Conservation (phyloP, 2,329 filamentous ascomycete species). For the Seiridium unicorne region DNA sequence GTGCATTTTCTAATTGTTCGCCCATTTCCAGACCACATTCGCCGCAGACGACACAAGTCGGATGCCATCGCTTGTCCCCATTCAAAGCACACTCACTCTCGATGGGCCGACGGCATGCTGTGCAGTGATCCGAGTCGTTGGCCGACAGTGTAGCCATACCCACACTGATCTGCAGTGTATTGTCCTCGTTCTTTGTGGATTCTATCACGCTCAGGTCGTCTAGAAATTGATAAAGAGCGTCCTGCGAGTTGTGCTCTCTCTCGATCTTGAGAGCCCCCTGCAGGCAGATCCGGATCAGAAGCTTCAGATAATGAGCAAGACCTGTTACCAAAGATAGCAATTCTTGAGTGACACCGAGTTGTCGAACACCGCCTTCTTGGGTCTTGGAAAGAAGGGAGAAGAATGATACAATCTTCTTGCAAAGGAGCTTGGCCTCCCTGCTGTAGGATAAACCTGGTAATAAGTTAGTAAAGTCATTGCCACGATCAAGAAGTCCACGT, state of each 20-base stretch:
- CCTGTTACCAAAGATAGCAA: slow-evolving; percentile 96
- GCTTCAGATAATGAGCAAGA: slow-evolving; percentile 93
- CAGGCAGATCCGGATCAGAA: slow-evolving; percentile 93
- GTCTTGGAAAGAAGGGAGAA: slow-evolving; percentile 94
- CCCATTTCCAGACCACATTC: slow-evolving; percentile 66
- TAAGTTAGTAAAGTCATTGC: slow-evolving; percentile 12
- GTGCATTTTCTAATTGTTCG: slow-evolving; percentile 64
- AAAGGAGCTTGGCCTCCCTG: slow-evolving; percentile 96
- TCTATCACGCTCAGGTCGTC: slow-evolving; percentile 85
- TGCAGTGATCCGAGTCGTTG: slow-evolving; percentile 81
- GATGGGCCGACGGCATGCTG: slow-evolving; percentile 78
- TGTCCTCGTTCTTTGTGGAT: slow-evolving; percentile 68
- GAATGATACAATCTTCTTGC: slow-evolving; percentile 98
- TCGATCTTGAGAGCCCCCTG: slow-evolving; percentile 91
- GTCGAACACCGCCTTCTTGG: slow-evolving; percentile 84
- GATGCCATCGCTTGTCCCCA: slow-evolving; percentile 78
- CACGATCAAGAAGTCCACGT: slow-evolving; percentile 26
- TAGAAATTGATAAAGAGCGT: slow-evolving; percentile 79
- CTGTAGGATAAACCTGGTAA: slow-evolving; percentile 78
- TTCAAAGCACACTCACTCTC: slow-evolving; percentile 87
- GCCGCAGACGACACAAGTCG: slow-evolving; percentile 76
- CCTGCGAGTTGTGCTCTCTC: slow-evolving; percentile 71
- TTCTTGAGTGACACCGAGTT: slow-evolving; percentile 95
- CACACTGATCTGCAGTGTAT: slow-evolving; percentile 62
- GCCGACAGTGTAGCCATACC: slow-evolving; percentile 67